These are phyloP conservation scores for Pulveroboletus sp. DNA, from an alignment of 768 basidiomycete species.

Conservation along the genomic window DNA sequence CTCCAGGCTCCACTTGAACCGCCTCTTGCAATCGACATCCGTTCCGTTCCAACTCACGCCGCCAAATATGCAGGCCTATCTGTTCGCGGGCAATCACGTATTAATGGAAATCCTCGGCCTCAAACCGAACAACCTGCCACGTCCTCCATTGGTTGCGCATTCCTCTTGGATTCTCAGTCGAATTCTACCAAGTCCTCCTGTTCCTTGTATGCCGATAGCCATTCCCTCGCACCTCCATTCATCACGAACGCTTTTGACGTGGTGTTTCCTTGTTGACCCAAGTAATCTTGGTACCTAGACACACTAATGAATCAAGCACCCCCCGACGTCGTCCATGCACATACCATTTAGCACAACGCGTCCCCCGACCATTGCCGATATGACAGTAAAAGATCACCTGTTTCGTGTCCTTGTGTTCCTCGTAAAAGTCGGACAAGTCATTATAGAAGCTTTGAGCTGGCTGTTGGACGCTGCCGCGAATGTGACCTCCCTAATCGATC, in stretches of 20 bases:
- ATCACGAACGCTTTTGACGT: conserved; percentile 39
- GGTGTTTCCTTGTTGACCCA: conserved; percentile 29
- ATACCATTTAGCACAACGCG: conserved; percentile 55
- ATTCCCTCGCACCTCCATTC: conserved; percentile 40
- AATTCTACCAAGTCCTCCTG: conserved; percentile 23
- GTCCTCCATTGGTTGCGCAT: too few relatives aligned
- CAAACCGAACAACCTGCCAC: not conserved
- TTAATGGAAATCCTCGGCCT: not conserved
- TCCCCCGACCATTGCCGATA: conserved; percentile 47
- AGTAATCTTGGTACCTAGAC: conserved; percentile 47
- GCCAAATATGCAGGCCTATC: not conserved
- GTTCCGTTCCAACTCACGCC: not conserved
- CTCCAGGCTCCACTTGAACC: not conserved
- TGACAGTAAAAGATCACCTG: conserved; percentile 52
- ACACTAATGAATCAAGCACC: not conserved
- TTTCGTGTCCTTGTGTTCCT: conserved; percentile 35
- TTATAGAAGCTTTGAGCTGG: conserved; percentile 50
- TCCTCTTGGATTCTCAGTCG: conserved; percentile 6
- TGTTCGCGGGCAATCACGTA: not conserved
- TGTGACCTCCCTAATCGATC: conserved; percentile 44
- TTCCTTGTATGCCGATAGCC: conserved; percentile 30
- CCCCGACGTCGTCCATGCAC: not conserved
- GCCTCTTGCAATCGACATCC: not conserved
- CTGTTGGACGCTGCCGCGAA: conserved; percentile 45
- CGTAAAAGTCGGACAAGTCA: conserved; percentile 38